phyloP scores from a whole-genome alignment of 257 asterid species.

The Perilla frutescens region DNA sequence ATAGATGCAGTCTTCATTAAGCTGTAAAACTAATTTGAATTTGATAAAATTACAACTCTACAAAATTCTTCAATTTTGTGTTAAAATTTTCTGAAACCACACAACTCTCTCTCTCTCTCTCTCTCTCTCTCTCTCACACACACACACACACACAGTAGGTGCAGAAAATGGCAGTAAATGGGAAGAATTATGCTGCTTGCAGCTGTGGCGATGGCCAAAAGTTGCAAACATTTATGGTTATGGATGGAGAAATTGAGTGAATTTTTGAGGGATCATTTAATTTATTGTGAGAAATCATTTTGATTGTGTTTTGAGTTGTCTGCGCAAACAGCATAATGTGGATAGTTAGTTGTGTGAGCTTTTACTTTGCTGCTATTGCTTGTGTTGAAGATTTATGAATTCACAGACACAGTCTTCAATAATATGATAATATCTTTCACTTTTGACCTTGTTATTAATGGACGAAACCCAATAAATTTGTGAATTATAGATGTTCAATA shows the following conservation, averaged over 20 bases:
- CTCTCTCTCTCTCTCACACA: too few species aligned
- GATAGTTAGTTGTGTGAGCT: constrained; percentile 28
- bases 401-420: too few species aligned
- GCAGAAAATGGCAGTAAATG: too few species aligned
- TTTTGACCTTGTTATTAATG: neutral
- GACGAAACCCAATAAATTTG: neutral
- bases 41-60: too few species aligned
- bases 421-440: too few species aligned
- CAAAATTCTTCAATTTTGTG: too few species aligned
- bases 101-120: too few species aligned
- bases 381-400: neutral
- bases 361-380: constrained; percentile 24
- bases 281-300: constrained; percentile 16
- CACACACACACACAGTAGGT: too few species aligned
- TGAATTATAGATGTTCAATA: neutral
- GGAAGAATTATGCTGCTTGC: neutral
- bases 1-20: too few species aligned
- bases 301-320: constrained; percentile 25
- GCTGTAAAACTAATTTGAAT: too few species aligned
- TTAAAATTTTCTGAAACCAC: too few species aligned
- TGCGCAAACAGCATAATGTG: constrained; percentile 20
- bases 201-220: neutral
- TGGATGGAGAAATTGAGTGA: neutral
- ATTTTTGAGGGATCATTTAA: neutral
- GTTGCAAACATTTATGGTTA: too few species aligned